Base-by-base conservation (phyloP, 306 rosid species). In the Geum urbanum region DNA sequence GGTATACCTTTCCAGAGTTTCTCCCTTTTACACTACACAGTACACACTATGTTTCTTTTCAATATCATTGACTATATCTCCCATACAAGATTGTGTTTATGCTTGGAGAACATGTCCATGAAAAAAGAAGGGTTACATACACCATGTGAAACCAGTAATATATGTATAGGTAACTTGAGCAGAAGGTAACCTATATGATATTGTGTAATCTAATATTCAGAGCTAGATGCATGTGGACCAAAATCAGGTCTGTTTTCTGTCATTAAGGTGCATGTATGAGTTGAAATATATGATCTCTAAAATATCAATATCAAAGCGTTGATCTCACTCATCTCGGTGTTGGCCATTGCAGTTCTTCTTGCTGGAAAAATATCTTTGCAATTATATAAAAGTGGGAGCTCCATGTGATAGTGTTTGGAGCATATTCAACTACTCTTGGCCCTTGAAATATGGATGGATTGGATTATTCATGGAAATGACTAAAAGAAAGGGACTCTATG, bases 51-150 rank as follows among this genome's bases (percentile, higher is more conserved):
- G 3, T 32, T 40, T 62, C 48, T 48, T 49, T 71, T 61, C 60
- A 22, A 72, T 43, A 78, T 78, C 75, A 62, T 80, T 76, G 84
- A 80, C 78, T 3, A 64, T 76, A 27, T 56, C 15, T n/a, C n/a
- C n/a, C n/a, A n/a, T n/a, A n/a, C n/a, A n/a, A 64, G 45, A 54
- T 62, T 47, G 32, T 59, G 54, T 69, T 40, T 53, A 20, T 44
- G 39, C 37, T 6, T 15, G 24, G 43, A 4, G 14, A 54, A 69
- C 15, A 35, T 60, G 4, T 49, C 13, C 43, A 67, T 7, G 45
- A 46, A 22, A 49, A 46, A 65, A 35, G 56, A 65, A 35, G 56
- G 39, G 43, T 16, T 41, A 65, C 14, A 32, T 13, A 48, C 56
- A 65, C 4, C 22, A 22, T 14, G 56, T 14, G 24, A 14, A 22